These are phyloP conservation scores for Entomortierella lignicola DNA, from an alignment of 192 early-diverging fungal species.

Conservation along the genomic window DNA sequence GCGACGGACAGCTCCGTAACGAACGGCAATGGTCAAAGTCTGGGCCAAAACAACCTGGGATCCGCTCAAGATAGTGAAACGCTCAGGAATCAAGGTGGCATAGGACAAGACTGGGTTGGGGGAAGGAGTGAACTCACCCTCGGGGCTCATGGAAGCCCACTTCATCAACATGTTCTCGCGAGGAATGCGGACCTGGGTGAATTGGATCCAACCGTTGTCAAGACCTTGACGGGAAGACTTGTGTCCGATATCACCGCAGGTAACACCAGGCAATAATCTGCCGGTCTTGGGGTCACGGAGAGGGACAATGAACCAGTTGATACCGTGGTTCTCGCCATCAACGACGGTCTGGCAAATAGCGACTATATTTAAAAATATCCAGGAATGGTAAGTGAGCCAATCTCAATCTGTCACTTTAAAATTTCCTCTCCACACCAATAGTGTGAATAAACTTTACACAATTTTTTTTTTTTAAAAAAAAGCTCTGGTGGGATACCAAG, in stretches of 20 bases:
- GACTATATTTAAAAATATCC: slow-evolving; percentile 33
- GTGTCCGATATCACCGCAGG: slow-evolving; percentile 69
- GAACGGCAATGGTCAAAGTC: slow-evolving; percentile 68
- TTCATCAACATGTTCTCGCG: slow-evolving; percentile 68
- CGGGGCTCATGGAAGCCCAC: slow-evolving; percentile 64
- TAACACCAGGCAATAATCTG: slow-evolving; percentile 61
- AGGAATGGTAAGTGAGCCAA: neutral
- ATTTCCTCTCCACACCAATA: too few relatives aligned
- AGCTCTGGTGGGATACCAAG: neutral
- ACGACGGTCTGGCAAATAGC: slow-evolving; percentile 70
- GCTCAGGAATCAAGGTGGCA: slow-evolving; percentile 72
- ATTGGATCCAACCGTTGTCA: slow-evolving; percentile 79
- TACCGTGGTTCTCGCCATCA: slow-evolving; percentile 65
- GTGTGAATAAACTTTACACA: neutral
- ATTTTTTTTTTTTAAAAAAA: neutral
- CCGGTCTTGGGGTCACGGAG: slow-evolving; percentile 66
- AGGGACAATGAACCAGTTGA: slow-evolving; percentile 76
- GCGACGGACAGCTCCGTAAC: slow-evolving; percentile 70
- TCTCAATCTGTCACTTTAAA: slow-evolving; percentile 27
- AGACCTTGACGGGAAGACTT: slow-evolving; percentile 71
- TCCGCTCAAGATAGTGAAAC: slow-evolving; percentile 60
- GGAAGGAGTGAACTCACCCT: slow-evolving; percentile 66
- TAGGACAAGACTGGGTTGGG: slow-evolving; percentile 68
- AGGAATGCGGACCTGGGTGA: slow-evolving; percentile 64
- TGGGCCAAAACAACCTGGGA: slow-evolving; percentile 57